phyloP scores from a whole-genome alignment of 164 flowering plant species.

The Saururus chinensis region DNA sequence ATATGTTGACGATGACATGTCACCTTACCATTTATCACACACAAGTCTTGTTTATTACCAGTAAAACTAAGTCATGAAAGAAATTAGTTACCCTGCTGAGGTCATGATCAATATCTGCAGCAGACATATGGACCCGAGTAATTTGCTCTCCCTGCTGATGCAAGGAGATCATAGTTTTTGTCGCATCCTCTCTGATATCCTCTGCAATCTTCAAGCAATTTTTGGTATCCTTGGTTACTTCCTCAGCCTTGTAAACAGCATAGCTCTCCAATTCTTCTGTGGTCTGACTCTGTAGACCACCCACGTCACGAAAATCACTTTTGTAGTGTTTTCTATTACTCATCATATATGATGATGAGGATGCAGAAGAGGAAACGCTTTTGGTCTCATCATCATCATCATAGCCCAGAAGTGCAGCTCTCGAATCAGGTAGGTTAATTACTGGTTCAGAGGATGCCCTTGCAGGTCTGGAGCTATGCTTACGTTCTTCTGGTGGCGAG shows the following conservation, averaged over 20 bases:
- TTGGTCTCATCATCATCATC: slow-evolving; percentile 4
- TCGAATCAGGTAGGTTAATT: not conserved
- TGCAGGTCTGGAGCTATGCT: slow-evolving; percentile 14
- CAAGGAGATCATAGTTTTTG: slow-evolving; percentile 53
- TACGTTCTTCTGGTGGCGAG: slow-evolving; percentile 5
- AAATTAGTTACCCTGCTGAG: slow-evolving; percentile 37
- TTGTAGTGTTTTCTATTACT: slow-evolving; percentile 30
- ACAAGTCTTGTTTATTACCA: not conserved
- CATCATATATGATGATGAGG: slow-evolving; percentile 10
- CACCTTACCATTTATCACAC: not conserved
- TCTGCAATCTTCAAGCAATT: slow-evolving; percentile 64
- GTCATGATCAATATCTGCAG: slow-evolving; percentile 54
- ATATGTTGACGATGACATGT: too few species aligned
- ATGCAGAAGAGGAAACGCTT: not conserved
- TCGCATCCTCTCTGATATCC: slow-evolving; percentile 63
- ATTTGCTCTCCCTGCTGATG: slow-evolving; percentile 85
- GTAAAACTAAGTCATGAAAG: not conserved
- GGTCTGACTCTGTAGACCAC: slow-evolving; percentile 47
- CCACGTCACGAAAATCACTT: slow-evolving; percentile 37
- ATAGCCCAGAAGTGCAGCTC: not conserved
- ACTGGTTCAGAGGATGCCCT: slow-evolving; percentile 47
- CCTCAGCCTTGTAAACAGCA: slow-evolving; percentile 64
- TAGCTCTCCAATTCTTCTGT: slow-evolving; percentile 66
- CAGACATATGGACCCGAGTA: slow-evolving; percentile 48
- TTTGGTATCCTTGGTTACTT: slow-evolving; percentile 46